phyloP scores from a whole-genome alignment of 495 filamentous ascomycete genomes.

The Ramalina intermedia region DNA sequence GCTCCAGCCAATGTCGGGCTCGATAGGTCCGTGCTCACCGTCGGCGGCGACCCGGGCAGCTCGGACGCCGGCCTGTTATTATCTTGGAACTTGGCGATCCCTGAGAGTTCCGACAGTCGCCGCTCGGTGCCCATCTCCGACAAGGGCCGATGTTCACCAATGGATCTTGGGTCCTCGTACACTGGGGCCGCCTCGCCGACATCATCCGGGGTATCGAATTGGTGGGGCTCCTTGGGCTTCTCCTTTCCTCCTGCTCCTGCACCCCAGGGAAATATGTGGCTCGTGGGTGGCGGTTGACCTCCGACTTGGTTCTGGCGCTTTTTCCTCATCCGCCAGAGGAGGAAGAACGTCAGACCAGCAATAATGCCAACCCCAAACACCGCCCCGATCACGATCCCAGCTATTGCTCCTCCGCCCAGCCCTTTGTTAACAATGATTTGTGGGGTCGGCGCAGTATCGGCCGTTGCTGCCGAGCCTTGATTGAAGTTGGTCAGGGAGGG shows the following conservation, averaged over 20 bases:
- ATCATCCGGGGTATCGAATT: not conserved
- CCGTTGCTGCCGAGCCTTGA: too few relatives aligned
- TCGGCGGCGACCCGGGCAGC: not conserved
- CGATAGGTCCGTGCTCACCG: too few relatives aligned
- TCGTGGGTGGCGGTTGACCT: not conserved
- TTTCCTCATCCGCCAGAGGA: not conserved
- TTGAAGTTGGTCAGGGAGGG: not conserved
- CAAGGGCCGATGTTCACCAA: not conserved
- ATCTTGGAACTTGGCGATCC: not conserved
- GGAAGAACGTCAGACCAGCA: not conserved
- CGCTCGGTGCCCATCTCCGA: not conserved
- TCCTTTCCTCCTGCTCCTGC: not conserved
- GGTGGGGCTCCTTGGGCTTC: not conserved
- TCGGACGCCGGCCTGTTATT: not conserved
- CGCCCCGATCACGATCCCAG: not conserved
- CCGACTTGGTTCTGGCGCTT: not conserved
- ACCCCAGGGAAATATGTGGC: not conserved
- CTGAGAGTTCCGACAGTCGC: not conserved
- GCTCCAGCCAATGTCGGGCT: too few relatives aligned
- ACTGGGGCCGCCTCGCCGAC: not conserved
- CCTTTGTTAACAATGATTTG: not conserved
- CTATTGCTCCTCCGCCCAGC: not conserved
- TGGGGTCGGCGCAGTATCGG: not conserved
- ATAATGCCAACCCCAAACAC: not conserved
- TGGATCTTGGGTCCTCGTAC: not conserved